These are phyloP conservation scores for Immersiporthe knoxdaviesiana DNA, from an alignment of 2,329 filamentous ascomycete genomes.

Conservation along the genomic window DNA sequence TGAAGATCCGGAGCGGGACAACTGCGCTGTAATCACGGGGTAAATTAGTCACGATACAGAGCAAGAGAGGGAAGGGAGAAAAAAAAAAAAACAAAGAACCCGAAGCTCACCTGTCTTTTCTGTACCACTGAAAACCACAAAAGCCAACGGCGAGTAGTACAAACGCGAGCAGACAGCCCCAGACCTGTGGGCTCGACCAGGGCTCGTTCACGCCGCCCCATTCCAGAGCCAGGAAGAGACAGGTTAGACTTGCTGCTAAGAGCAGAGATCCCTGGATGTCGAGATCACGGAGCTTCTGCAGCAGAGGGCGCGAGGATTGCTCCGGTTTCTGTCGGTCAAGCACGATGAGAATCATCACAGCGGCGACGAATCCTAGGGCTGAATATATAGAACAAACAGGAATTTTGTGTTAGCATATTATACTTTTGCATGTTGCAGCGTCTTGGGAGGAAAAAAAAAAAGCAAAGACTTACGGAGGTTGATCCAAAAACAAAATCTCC, in stretches of 20 bases:
- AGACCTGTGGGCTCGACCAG: slow-evolving; percentile 18
- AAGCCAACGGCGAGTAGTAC: slow-evolving; percentile 13
- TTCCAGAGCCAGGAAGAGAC: slow-evolving; percentile 22
- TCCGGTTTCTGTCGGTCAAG: slow-evolving; percentile 8
- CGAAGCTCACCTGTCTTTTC: slow-evolving; percentile 16
- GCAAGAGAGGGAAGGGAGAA: no score
- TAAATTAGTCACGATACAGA: background rate
- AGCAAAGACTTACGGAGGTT: slow-evolving; percentile 17
- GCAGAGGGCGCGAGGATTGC: slow-evolving; percentile 7
- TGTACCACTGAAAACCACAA: slow-evolving; percentile 16
- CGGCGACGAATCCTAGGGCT: slow-evolving; percentile 20
- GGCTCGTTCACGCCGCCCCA: slow-evolving; percentile 17
- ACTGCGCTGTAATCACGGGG: background rate
- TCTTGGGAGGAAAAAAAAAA: no score
- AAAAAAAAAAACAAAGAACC: background rate
- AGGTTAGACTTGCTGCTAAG: slow-evolving; percentile 13
- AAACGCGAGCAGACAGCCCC: slow-evolving; percentile 18
- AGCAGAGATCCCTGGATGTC: slow-evolving; percentile 17
- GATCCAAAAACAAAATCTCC: slow-evolving; percentile 26
- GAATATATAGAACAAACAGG: no score
- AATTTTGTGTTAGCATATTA: no score
- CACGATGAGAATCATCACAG: background rate
- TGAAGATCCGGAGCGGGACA: slow-evolving; percentile 16
- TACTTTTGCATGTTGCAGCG: no score
- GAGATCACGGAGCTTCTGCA: slow-evolving; percentile 7